A percentile compares a stretch with the other conserved stretches of the same genome.
Conservation (phyloP, 176 grass and related monocot species). For the sorghum (Sorghum bicolor) region Sorghum_bicolor_NCBIv3 NC_012873.2:59048501-59049000, state of each 20-base stretch:
- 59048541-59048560: neutral
- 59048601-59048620: neutral
- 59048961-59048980: conserved; percentile 60
- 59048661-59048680: neutral
- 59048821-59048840: neutral
- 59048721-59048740: neutral
- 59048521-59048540: neutral
- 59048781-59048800: neutral
- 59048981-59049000: conserved; percentile 68
- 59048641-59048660: neutral
- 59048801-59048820: neutral
- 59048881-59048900: neutral
- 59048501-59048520: neutral
- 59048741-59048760: neutral
- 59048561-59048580: neutral
- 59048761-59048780: neutral
- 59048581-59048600: neutral
- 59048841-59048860: neutral
- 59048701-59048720: neutral
- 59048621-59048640: neutral
- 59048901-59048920: neutral
- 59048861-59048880: neutral
- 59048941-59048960: conserved; percentile 62
- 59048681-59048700: neutral
- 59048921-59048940: neutral